Conservation (phyloP, 2,329 filamentous ascomycete species). For the Ceratocystis eucalypticola region DNA sequence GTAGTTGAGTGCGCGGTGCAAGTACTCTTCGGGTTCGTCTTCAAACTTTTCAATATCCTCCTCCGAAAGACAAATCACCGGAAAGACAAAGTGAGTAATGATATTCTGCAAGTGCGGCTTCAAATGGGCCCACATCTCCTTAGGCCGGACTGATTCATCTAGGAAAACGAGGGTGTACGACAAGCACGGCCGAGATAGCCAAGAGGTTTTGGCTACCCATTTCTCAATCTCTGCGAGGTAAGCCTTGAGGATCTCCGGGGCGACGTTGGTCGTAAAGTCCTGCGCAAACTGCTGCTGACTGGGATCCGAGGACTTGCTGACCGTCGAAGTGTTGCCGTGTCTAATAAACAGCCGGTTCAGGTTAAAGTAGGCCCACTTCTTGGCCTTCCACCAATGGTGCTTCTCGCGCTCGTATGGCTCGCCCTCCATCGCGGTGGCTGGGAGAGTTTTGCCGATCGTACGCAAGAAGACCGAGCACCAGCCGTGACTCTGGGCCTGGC, state of each 20-base stretch:
- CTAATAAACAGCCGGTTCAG: conserved; percentile 89
- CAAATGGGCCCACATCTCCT: conserved; percentile 89
- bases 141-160: conserved; percentile 94
- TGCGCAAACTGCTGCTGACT: conserved; percentile 67
- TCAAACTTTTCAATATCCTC: conserved; percentile 92
- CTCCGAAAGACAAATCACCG: conserved; percentile 78
- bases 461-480: conserved; percentile 95
- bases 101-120: conserved; percentile 88
- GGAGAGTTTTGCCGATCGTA: conserved; percentile 73
- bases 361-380: conserved; percentile 99
- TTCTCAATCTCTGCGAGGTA: conserved; percentile 93
- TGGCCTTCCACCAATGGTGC: conserved; percentile 99
- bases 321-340: conserved; percentile 73
- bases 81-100: conserved; percentile 89
- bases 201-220: conserved; percentile 87
- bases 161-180: conserved; percentile 90
- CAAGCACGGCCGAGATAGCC: conserved; percentile 87
- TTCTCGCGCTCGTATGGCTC: conserved; percentile 73
- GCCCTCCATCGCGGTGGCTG: conserved; percentile 63
- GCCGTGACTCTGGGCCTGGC: conserved; percentile 71
- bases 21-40: conserved; percentile 87
- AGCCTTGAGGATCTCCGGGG: conserved; percentile 88
- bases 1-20: conserved; percentile 93
- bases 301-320: conserved; percentile 57
- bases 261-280: conserved; percentile 79